These are phyloP conservation scores for Chamaenerion angustifolium DNA, from an alignment of 345 rosid genomes.

Conservation along the genomic window DNA sequence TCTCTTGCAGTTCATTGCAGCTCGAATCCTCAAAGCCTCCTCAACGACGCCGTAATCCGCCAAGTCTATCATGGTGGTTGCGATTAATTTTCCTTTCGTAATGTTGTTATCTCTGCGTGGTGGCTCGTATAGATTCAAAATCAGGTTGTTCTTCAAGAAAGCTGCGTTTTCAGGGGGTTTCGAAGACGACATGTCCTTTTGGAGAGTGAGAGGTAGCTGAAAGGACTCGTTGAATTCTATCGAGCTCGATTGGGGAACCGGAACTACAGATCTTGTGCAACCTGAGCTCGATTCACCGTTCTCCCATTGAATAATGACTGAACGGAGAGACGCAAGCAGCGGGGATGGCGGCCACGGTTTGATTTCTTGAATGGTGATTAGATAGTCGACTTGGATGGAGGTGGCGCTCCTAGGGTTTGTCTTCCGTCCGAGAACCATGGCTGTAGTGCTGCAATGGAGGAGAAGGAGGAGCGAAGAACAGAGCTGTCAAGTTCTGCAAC, in stretches of 20 bases:
- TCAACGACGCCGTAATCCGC: slow-evolving; percentile 59
- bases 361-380: slow-evolving; percentile 61
- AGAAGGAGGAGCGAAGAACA: too few relatives aligned
- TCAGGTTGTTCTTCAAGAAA: slow-evolving; percentile 52
- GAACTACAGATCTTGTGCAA: slow-evolving; percentile 47
- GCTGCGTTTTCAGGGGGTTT: slow-evolving; percentile 21
- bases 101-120: slow-evolving; percentile 48
- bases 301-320: slow-evolving; percentile 89
- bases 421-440: slow-evolving; percentile 54
- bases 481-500: too few relatives aligned
- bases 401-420: slow-evolving; percentile 34
- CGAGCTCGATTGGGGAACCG: slow-evolving; percentile 47
- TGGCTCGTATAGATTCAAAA: slow-evolving; percentile 75
- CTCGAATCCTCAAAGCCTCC: slow-evolving; percentile 29
- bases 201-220: slow-evolving; percentile 47
- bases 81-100: slow-evolving; percentile 41
- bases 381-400: slow-evolving; percentile 39
- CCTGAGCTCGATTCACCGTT: slow-evolving; percentile 68
- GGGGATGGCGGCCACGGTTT: slow-evolving; percentile 97
- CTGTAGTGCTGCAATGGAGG: too few relatives aligned
- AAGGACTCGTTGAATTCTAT: slow-evolving; percentile 81
- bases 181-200: slow-evolving; percentile 37
- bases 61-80: slow-evolving; percentile 56
- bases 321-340: slow-evolving; percentile 62
- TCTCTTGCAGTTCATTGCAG: slow-evolving; percentile 66